These are phyloP conservation scores for Inga laurina DNA, from an alignment of 306 rosid species.

Conservation along the genomic window DNA sequence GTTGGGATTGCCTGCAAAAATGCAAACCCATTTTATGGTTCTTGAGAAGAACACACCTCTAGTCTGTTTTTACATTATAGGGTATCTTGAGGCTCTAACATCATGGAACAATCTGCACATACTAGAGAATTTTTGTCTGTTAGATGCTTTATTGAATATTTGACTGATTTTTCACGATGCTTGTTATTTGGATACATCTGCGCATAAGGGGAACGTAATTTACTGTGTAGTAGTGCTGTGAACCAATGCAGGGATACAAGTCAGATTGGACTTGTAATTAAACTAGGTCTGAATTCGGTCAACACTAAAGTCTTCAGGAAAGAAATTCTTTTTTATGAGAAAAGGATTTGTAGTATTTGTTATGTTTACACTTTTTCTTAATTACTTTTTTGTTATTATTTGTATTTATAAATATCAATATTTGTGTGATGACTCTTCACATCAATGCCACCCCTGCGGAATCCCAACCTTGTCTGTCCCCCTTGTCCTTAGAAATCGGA, in stretches of 20 bases:
- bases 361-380: background rate
- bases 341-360: background rate
- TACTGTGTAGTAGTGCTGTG: background rate
- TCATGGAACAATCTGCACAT: slow-evolving; percentile 14
- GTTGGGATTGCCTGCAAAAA: slow-evolving; percentile 13
- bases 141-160: background rate
- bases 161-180: background rate
- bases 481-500: too few species aligned
- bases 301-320: background rate
- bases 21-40: slow-evolving; percentile 8
- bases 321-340: background rate
- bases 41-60: slow-evolving; percentile 19
- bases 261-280: background rate
- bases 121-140: too few species aligned
- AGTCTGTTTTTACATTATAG: background rate
- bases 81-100: background rate
- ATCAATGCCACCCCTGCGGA: too few species aligned
- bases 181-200: background rate
- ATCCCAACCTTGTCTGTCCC: too few species aligned
- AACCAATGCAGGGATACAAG: background rate
- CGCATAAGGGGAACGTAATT: slow-evolving; percentile 15
- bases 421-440: too few species aligned
- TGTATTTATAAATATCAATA: too few species aligned
- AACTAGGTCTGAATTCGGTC: background rate
- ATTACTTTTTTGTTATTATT: too few species aligned